These are phyloP conservation scores for Suhomyces bokatorum DNA, from an alignment of 1,139 yeast genomes.

Conservation along the genomic window DNA sequence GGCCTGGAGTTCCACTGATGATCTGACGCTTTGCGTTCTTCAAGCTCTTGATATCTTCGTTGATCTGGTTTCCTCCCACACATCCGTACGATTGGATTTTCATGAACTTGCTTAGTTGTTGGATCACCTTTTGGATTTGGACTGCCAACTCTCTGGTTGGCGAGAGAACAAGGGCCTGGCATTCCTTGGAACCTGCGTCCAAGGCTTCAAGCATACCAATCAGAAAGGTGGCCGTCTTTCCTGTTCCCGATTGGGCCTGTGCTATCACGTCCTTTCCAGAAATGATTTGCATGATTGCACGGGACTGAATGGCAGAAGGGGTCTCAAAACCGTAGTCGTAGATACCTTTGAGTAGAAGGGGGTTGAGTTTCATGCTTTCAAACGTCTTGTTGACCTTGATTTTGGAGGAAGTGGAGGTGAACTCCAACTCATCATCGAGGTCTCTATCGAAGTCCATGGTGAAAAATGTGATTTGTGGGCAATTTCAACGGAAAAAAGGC, in stretches of 20 bases:
- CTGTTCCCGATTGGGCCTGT: constrained; percentile 98
- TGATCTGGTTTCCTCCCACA: constrained; percentile 87
- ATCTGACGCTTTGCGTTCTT: constrained; percentile 75
- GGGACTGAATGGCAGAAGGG: constrained; percentile 92
- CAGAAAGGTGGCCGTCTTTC: constrained; percentile 95
- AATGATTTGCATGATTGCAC: constrained; percentile 91
- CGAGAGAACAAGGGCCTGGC: constrained; percentile 82
- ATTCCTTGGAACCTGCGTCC: constrained; percentile 64
- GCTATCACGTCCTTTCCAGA: constrained; percentile 92
- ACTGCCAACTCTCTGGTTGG: constrained; percentile 96
- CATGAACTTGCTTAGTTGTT: constrained; percentile 85
- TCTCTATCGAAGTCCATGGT: constrained; percentile 51
- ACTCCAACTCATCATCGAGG: constrained; percentile 56
- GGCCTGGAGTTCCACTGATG: constrained; percentile 97
- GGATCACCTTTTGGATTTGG: constrained; percentile 84
- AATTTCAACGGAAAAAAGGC: not conserved
- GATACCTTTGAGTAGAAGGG: constrained; percentile 69
- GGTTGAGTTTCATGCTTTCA: constrained; percentile 78
- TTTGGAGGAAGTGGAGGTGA: constrained; percentile 54
- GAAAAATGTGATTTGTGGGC: not conserved
- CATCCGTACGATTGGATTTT: constrained; percentile 84
- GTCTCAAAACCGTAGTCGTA: constrained; percentile 90
- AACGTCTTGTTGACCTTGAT: constrained; percentile 66
- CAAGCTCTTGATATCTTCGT: constrained; percentile 73
- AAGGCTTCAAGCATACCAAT: constrained; percentile 86